A percentile compares a stretch with the other conserved stretches of the same genome.
Evolutionary conservation across 768 basidiomycete genomes (phyloP).

Genomic region (Kwoniella botswanensis): DNA sequence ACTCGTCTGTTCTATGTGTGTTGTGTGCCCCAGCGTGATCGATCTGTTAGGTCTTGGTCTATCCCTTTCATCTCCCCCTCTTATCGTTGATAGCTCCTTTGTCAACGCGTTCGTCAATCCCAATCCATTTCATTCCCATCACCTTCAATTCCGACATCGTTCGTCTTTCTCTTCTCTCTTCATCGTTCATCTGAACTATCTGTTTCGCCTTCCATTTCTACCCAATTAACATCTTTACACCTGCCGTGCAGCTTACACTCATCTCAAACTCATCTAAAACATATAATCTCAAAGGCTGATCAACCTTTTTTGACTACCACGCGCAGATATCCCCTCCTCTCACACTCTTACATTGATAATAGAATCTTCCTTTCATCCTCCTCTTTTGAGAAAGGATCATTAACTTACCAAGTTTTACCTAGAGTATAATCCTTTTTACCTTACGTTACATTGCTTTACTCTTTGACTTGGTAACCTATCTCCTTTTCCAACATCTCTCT

Average conservation of each 20-base stretch:
- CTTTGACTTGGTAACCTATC: neutral
- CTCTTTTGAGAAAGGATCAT: slow-evolving; percentile 19
- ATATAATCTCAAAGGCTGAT: slow-evolving; percentile 1
- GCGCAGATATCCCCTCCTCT: slow-evolving; percentile 18
- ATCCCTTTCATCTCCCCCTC: slow-evolving; percentile 13
- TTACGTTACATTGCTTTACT: neutral
- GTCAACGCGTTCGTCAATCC: slow-evolving; percentile 12
- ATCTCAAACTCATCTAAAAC: neutral
- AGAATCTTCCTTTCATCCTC: slow-evolving; percentile 10
- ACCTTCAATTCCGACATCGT: neutral
- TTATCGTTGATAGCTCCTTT: neutral
- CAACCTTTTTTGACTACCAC: neutral
- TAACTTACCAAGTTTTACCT: slow-evolving; percentile 11
- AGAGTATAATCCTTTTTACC: neutral
- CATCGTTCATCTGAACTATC: neutral
- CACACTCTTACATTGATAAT: slow-evolving; percentile 3
- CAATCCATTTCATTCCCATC: neutral
- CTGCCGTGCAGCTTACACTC: slow-evolving; percentile 18
- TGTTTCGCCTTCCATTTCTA: neutral
- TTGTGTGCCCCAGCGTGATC: neutral
- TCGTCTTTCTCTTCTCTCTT: slow-evolving; percentile 1
- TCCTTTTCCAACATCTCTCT: neutral
- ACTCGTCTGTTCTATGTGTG: neutral
- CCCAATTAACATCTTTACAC: neutral
- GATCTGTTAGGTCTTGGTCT: neutral